Evolutionary conservation across 441 rosid genomes (phyloP).

Genomic region (Arabidopsis lyrata): DNA sequence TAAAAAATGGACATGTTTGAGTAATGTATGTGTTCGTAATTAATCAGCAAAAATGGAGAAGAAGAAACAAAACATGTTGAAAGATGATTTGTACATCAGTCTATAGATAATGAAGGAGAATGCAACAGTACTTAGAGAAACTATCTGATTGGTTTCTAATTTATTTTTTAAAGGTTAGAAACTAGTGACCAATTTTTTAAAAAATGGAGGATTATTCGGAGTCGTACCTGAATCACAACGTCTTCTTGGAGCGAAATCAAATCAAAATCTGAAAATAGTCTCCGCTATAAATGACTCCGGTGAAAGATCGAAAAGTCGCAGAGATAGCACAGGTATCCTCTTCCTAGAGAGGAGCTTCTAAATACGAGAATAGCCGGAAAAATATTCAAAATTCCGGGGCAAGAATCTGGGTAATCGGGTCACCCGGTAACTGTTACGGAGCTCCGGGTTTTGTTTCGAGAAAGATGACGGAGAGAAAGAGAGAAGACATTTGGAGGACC

Average conservation of each 20-base stretch:
- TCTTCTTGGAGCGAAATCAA: constrained; percentile 20
- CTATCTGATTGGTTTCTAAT: no score
- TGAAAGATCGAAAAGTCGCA: not conserved
- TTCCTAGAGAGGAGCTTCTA: not conserved
- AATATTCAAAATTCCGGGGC: constrained; percentile 14
- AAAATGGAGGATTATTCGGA: not conserved
- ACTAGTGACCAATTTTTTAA: not conserved
- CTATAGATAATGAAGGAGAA: not conserved
- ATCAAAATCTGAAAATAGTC: not conserved
- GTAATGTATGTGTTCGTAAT: not conserved
- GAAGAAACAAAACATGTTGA: not conserved
- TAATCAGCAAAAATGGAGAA: not conserved
- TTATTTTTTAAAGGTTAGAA: not conserved
- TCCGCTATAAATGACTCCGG: not conserved
- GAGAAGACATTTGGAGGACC: constrained; percentile 32
- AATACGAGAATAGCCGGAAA: not conserved
- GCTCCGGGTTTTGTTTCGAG: constrained; percentile 35
- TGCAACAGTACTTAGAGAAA: constrained; percentile 2
- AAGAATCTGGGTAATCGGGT: constrained; percentile 37
- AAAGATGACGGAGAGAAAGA: constrained; percentile 44
- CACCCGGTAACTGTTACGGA: constrained; percentile 35
- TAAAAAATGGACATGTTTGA: not conserved
- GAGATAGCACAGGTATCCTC: not conserved
- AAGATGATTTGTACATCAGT: no score
- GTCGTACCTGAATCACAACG: constrained; percentile 27